A percentile compares a stretch with the other conserved stretches of the same genome.
Evolutionary conservation across 2,329 filamentous ascomycete species (phyloP).

Genomic region (Penicillium sp.): DNA sequence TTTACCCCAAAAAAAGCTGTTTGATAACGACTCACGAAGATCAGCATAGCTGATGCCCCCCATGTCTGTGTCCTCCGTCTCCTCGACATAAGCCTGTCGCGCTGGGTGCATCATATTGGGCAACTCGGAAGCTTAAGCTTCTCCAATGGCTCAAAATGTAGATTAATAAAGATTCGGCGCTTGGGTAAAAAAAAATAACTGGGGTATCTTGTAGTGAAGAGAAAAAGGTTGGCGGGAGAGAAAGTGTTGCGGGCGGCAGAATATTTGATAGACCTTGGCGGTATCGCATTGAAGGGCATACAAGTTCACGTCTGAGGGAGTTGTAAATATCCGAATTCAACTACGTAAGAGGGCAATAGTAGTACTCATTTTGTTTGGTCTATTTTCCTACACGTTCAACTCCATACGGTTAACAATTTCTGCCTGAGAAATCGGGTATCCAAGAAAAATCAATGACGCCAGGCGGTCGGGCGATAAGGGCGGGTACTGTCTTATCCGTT

Average conservation of each 20-base stretch:
- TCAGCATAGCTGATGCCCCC: slow-evolving; percentile 56
- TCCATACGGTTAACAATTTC: neutral
- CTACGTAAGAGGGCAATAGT: neutral
- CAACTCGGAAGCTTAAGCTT: slow-evolving; percentile 12
- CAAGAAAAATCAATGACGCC: slow-evolving; percentile 12
- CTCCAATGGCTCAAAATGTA: neutral
- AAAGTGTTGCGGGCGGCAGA: slow-evolving; percentile 18
- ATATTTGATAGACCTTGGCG: slow-evolving; percentile 16
- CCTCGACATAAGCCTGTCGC: slow-evolving; percentile 88
- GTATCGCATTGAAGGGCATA: neutral
- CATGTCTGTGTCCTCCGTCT: slow-evolving; percentile 53
- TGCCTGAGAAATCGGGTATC: slow-evolving; percentile 2
- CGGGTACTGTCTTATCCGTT: slow-evolving; percentile 15
- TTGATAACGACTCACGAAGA: slow-evolving; percentile 47
- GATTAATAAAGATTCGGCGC: neutral
- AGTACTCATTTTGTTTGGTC: too few species aligned
- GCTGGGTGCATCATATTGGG: slow-evolving; percentile 65
- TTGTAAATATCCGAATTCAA: neutral
- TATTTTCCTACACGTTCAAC: neutral
- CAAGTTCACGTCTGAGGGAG: neutral
- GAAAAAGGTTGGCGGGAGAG: neutral
- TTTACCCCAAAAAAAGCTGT: neutral
- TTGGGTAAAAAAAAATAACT: neutral
- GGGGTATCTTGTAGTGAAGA: neutral
- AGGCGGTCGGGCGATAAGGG: slow-evolving; percentile 21